Conservation (phyloP, 2,329 filamentous ascomycete genomes). For the Sclerotinia spermophila region DNA sequence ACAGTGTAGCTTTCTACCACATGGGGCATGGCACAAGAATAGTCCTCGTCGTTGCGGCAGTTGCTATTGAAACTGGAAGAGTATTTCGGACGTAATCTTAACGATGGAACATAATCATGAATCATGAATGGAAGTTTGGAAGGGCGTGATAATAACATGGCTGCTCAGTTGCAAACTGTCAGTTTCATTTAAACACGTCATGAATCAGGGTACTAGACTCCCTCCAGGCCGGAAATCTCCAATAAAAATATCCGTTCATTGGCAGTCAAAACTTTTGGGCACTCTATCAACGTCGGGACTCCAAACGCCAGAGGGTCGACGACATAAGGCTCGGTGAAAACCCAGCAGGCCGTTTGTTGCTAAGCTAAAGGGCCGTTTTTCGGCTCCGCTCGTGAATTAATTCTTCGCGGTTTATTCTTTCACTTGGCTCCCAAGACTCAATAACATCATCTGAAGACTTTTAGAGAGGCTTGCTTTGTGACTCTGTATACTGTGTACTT, state of each 20-base stretch:
- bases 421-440: background rate
- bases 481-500: background rate
- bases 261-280: background rate
- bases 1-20: background rate
- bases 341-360: background rate
- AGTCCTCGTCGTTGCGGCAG: background rate
- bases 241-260: background rate
- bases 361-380: slow-evolving; percentile 9
- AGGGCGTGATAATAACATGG: background rate
- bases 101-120: background rate
- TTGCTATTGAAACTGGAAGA: background rate
- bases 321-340: background rate
- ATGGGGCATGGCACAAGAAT: background rate
- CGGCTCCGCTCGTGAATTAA: background rate
- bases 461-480: background rate
- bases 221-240: background rate
- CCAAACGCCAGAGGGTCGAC: background rate
- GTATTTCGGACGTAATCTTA: slow-evolving; percentile 1
- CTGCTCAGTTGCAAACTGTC: slow-evolving; percentile 2
- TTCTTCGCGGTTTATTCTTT: background rate
- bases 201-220: background rate
- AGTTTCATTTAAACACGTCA: slow-evolving; percentile 15
- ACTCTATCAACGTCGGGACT: background rate
- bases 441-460: background rate
- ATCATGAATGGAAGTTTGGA: background rate